phyloP scores from a whole-genome alignment of 805 yeast species.

The Zygotorulaspora chibaensis region DNA sequence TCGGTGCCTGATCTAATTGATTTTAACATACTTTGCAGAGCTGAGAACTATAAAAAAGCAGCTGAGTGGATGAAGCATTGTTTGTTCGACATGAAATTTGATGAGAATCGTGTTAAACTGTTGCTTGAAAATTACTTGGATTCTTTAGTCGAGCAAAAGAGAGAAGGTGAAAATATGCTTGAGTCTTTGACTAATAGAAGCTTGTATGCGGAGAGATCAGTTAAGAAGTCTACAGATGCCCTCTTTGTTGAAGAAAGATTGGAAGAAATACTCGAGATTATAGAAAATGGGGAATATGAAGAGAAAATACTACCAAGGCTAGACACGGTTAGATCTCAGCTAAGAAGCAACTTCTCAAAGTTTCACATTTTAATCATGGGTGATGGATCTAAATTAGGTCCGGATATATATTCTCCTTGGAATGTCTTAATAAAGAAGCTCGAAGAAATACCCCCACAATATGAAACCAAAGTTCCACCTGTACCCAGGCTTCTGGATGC shows the following conservation, averaged over 20 bases:
- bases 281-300: constrained; percentile 52
- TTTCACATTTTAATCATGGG: constrained; percentile 69
- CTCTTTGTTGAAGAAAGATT: constrained; percentile 58
- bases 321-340: constrained; percentile 47
- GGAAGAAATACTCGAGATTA: constrained; percentile 43
- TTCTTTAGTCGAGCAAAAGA: constrained; percentile 37
- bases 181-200: constrained; percentile 54
- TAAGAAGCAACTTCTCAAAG: constrained; percentile 49
- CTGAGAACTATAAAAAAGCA: constrained; percentile 58
- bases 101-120: constrained; percentile 63
- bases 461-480: constrained; percentile 23
- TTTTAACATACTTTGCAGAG: constrained; percentile 57
- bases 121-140: constrained; percentile 41
- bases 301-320: constrained; percentile 31
- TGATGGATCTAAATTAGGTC: constrained; percentile 47
- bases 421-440: constrained; percentile 17
- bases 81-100: constrained; percentile 64
- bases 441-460: neutral
- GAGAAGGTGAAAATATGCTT: constrained; percentile 52
- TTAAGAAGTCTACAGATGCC: constrained; percentile 61
- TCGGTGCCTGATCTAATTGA: constrained; percentile 63
- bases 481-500: constrained; percentile 53
- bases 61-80: constrained; percentile 73
- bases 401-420: constrained; percentile 30
- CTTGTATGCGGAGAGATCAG: constrained; percentile 54